Evolutionary conservation across 306 rosid species (phyloP).

Genomic region (Trifolium fragiferum): DNA sequence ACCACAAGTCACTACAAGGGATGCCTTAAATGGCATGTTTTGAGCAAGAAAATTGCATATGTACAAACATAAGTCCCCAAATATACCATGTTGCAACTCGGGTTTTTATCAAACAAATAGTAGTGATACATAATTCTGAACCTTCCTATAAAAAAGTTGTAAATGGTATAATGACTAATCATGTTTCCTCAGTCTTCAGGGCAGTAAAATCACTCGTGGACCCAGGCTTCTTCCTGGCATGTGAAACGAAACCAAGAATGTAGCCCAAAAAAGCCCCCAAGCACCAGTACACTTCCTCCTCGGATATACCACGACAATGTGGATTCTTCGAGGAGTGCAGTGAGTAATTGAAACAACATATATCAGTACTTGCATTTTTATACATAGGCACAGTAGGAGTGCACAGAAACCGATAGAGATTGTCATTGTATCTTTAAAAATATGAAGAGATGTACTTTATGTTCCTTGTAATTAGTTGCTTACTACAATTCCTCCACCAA

Average conservation of each 20-base stretch:
- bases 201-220: slow-evolving; percentile 61
- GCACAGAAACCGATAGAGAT: too few relatives aligned
- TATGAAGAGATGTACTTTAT: too few relatives aligned
- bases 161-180: slow-evolving; percentile 32
- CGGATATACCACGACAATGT: slow-evolving; percentile 58
- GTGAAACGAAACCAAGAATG: slow-evolving; percentile 67
- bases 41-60: slow-evolving; percentile 34
- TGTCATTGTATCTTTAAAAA: too few relatives aligned
- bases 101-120: slow-evolving; percentile 22
- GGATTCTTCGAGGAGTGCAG: slow-evolving; percentile 37
- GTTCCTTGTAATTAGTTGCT: too few relatives aligned
- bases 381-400: too few relatives aligned
- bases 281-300: slow-evolving; percentile 68
- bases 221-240: slow-evolving; percentile 53
- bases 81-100: slow-evolving; percentile 32
- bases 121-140: slow-evolving; percentile 7
- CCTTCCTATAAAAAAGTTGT: slow-evolving; percentile 29
- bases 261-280: slow-evolving; percentile 82
- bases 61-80: slow-evolving; percentile 34
- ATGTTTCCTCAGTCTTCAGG: slow-evolving; percentile 71
- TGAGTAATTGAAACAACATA: too few relatives aligned
- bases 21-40: slow-evolving; percentile 13
- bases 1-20: slow-evolving; percentile 18
- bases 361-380: too few relatives aligned
- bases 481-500: too few relatives aligned